phyloP scores from a whole-genome alignment of 352 stramenopile species.

The Thraustochytrium sp. region DNA sequence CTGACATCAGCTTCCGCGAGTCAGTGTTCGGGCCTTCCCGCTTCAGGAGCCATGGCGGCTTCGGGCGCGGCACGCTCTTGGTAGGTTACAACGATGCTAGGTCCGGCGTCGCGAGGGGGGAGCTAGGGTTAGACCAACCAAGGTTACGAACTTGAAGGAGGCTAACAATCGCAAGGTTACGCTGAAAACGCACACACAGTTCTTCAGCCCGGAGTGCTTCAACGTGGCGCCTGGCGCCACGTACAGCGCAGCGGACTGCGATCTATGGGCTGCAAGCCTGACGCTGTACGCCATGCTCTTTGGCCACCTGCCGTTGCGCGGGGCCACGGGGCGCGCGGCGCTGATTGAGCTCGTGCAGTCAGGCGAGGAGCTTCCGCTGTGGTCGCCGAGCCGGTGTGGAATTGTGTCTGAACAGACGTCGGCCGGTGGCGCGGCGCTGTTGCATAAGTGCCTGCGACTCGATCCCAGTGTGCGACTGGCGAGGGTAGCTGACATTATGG shows the following conservation, averaged over 20 bases:
- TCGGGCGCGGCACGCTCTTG: neutral
- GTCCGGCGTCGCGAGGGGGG: too few species aligned
- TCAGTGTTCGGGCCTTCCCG: neutral
- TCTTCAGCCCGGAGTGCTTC: neutral
- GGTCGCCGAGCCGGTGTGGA: neutral
- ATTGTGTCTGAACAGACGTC: neutral
- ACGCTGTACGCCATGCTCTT: constrained; percentile 4
- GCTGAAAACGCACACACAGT: neutral
- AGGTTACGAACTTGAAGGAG: neutral
- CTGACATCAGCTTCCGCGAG: neutral
- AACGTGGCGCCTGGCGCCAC: neutral
- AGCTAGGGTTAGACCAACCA: neutral
- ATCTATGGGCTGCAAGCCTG: constrained; percentile 13
- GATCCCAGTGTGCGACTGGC: neutral
- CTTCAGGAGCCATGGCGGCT: constrained; percentile 13
- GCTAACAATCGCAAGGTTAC: neutral
- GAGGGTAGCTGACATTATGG: neutral
- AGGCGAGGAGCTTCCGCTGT: neutral
- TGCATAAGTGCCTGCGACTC: neutral
- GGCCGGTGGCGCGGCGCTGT: neutral
- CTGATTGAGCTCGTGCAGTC: neutral
- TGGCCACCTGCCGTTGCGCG: constrained; percentile 8
- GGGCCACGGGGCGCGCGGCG: neutral
- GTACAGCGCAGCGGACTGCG: neutral
- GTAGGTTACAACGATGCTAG: too few species aligned